Conservation (phyloP, 495 filamentous ascomycete genomes). For the Penicillium dipodomyicola region DNA sequence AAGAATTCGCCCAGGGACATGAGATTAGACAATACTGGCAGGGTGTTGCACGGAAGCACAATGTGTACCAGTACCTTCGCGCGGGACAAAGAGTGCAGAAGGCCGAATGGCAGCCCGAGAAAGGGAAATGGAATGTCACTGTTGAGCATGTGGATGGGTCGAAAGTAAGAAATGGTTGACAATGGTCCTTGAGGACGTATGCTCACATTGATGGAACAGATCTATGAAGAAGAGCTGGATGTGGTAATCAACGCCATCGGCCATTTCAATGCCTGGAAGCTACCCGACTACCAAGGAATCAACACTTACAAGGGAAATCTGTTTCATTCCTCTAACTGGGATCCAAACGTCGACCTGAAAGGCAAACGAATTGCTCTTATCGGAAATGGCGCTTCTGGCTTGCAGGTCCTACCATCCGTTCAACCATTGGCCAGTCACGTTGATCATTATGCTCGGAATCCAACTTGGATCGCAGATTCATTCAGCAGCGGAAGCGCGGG, state of each 20-base stretch:
- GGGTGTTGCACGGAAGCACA: slow-evolving; percentile 55
- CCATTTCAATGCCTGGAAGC: slow-evolving; percentile 54
- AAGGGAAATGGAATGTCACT: slow-evolving; percentile 51
- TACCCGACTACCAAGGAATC: slow-evolving; percentile 53
- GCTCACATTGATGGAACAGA: slow-evolving; percentile 24
- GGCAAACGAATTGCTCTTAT: slow-evolving; percentile 61
- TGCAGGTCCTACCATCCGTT: slow-evolving; percentile 56
- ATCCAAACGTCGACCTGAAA: slow-evolving; percentile 44
- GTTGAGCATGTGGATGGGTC: slow-evolving; percentile 38
- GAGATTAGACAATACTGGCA: slow-evolving; percentile 70
- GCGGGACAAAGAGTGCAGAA: slow-evolving; percentile 50
- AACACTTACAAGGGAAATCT: slow-evolving; percentile 47
- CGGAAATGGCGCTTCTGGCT: slow-evolving; percentile 57
- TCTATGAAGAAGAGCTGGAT: slow-evolving; percentile 54
- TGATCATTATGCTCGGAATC: slow-evolving; percentile 64
- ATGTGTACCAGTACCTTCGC: slow-evolving; percentile 56
- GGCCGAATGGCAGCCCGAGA: slow-evolving; percentile 52
- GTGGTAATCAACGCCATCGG: slow-evolving; percentile 60
- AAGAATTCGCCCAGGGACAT: slow-evolving; percentile 59
- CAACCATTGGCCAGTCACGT: slow-evolving; percentile 56
- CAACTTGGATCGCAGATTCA: slow-evolving; percentile 67
- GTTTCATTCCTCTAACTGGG: slow-evolving; percentile 56
- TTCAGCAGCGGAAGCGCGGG: slow-evolving; percentile 37
- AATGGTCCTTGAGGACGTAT: neutral
- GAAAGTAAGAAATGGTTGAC: slow-evolving; percentile 23